phyloP scores from a whole-genome alignment of 2,329 filamentous ascomycete species.

The Alternaria postmessia region DNA sequence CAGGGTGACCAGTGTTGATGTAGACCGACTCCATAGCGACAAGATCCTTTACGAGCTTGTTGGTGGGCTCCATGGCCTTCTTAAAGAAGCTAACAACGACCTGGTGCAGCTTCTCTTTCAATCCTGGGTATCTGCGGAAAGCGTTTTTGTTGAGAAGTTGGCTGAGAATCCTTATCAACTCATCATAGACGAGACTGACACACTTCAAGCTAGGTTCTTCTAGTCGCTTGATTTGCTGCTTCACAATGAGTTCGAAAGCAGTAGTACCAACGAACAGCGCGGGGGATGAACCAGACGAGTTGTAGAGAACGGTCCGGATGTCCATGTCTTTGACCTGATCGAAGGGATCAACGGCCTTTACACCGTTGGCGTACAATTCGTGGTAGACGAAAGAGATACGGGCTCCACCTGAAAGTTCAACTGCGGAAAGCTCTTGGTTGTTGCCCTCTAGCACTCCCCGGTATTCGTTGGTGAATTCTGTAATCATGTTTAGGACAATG shows the following conservation, averaged over 20 bases:
- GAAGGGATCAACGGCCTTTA: constrained; percentile 98
- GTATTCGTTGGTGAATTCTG: constrained; percentile 98
- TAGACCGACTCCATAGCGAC: constrained; percentile 97
- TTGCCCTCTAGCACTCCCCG: constrained; percentile 95
- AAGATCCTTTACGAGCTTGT: constrained; percentile 93
- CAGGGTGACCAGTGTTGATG: constrained; percentile 97
- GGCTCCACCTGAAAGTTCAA: constrained; percentile 93
- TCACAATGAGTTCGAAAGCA: constrained; percentile 98
- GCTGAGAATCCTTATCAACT: constrained; percentile 91
- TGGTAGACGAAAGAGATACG: constrained; percentile 99
- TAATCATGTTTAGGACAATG: constrained; percentile 98
- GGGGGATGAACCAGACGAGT: constrained; percentile 97
- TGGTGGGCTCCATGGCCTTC: constrained; percentile 97
- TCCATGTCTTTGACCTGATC: constrained; percentile 97
- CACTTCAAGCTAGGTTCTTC: constrained; percentile 98
- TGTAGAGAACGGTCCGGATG: constrained; percentile 96
- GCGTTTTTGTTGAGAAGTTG: constrained; percentile 88
- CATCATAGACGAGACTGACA: constrained; percentile 95
- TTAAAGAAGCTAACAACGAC: constrained; percentile 97
- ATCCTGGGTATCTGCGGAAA: constrained; percentile 88
- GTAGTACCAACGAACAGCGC: constrained; percentile 97
- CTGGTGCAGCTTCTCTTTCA: constrained; percentile 96
- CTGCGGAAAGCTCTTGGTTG: constrained; percentile 93
- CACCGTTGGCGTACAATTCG: constrained; percentile 94
- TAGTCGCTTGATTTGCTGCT: constrained; percentile 95